Base-by-base conservation (phyloP, 805 yeast genomes). In the Yarrowia deformans region DNA sequence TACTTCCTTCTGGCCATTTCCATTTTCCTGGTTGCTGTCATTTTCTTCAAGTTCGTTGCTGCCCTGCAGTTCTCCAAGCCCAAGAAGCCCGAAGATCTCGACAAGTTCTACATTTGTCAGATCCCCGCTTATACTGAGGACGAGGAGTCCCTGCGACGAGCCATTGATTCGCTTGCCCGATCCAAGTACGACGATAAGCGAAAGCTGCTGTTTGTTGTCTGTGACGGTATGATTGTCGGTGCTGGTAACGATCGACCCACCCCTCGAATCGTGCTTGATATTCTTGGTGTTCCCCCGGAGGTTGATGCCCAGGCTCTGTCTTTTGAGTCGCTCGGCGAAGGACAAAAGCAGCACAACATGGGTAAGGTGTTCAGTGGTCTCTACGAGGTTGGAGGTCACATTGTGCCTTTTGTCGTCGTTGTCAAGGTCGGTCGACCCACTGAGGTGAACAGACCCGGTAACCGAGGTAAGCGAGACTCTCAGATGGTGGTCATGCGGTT, bases 391-490 rank as follows among this genome's bases (percentile, higher is more conserved):
- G 81, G 83, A 60, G 89, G 87, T 69, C 82, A 81, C 37, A 84
- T 85, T 55, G 85, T 86, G 39, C 89, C 89, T 0, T 80, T 85
- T 71, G 74, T 86, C 58, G 84, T 84, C 6, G 75, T 86, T 69
- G 88, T 86, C 58, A 86, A 86, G 76, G 86, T 87, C 69, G 89
- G 89, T 54, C 84, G 87, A 39, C 87, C 88, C 2, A 84, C 82
- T 12, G 89, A 86, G 75, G 84, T 83, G 14, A 81, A 81, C 69
- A 77, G 84, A 63, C 89, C 89, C 14, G 89, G 89, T 71, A 86
- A 86, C 76, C 82, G 89, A 74, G 89, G 89, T 76, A 86, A 86
- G 77, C 86, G 89, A 75, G 89, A 86, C 74, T 84, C 89, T 18
- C 89, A 86, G 75, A 81, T 86, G 78, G 77, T 86, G 50, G 78